Evolutionary conservation across 1,284 basidiomycete genomes (phyloP).

Genomic region (Pseudozyma thailandica): DNA sequence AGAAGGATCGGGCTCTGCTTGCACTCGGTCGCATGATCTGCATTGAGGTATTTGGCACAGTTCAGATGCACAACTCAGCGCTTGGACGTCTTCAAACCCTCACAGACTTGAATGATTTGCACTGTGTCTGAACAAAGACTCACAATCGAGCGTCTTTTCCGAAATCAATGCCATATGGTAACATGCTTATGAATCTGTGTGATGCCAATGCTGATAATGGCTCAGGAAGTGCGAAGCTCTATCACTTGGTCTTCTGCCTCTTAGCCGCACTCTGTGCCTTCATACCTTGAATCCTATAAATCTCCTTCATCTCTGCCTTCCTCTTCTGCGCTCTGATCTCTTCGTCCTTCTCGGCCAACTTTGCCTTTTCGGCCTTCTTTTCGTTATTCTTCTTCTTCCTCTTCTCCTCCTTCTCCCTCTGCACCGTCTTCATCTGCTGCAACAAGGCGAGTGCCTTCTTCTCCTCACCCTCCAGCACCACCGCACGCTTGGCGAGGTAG

Average conservation of each 20-base stretch:
- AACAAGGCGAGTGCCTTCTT: slow-evolving; percentile 89
- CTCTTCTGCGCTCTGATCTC: slow-evolving; percentile 50
- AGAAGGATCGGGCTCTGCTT: too few species aligned
- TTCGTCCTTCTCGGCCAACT: slow-evolving; percentile 46
- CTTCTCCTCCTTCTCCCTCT: slow-evolving; percentile 88
- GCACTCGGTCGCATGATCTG: too few species aligned
- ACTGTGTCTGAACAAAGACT: too few species aligned
- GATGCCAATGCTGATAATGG: too few species aligned
- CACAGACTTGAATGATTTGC: too few species aligned
- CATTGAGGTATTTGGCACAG: too few species aligned
- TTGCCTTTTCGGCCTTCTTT: slow-evolving; percentile 31
- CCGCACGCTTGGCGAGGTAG: slow-evolving; percentile 72
- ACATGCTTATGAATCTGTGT: too few species aligned
- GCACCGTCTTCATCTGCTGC: slow-evolving; percentile 91
- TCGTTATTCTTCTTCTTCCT: slow-evolving; percentile 71
- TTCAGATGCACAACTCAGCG: too few species aligned
- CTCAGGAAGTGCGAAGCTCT: not conserved
- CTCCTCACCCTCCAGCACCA: slow-evolving; percentile 94
- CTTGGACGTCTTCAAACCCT: too few species aligned
- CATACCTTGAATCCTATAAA: slow-evolving; percentile 57
- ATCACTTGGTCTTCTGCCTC: slow-evolving; percentile 52
- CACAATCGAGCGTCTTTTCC: too few species aligned
- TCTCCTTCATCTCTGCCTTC: slow-evolving; percentile 62
- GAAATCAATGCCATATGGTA: too few species aligned
- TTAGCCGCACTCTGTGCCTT: slow-evolving; percentile 55